Base-by-base conservation (phyloP, 345 rosid genomes). In the Eucalyptus cloeziana region DNA sequence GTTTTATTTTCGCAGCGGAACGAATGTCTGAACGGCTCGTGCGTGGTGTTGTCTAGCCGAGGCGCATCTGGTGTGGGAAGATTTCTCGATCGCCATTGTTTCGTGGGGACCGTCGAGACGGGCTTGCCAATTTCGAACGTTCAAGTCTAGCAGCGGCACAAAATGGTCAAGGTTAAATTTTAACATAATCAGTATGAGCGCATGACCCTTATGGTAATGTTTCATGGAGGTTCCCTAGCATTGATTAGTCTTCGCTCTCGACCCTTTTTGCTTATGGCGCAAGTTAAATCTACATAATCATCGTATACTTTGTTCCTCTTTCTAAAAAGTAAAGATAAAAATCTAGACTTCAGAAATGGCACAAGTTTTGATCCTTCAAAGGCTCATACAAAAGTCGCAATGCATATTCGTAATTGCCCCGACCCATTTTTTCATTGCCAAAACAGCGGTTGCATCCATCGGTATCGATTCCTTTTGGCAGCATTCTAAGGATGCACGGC, bases 361-460 rank as follows among this genome's bases (percentile, higher is more conserved):
- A 69, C 0, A 11, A 6, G 7, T 33, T 16, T 9, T 9, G 1
- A 31, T 69, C 80, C 43, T 33, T 16, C 3, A 40, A 33, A 17
- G 7, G 7, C 19, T 4, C 44, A 1, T 8, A 69, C 11, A 31
- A 69, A 69, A 69, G 43, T 16, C 2, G 0, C 43, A 5, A 16
- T 31, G 10, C 43, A 69, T 31, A 8, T 31, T 10, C 13, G 0
- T 16, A 16, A 33, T 69, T 69, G 10, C 0, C 1, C 12, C 10
- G 0, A 24, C 10, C 12, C 3, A 4, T 24, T 56, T 24, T 56
- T 24, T 56, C 13, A 56, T 10, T 56, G 3, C 1, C 0, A 8
- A 56, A 22, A 56, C 0, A 24, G 12, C 30, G 1, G 0, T 52
- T 7, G 24, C 24, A 52, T 19, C 10, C 0, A 2, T 52, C 0